phyloP scores from a whole-genome alignment of 176 grass and related monocot species.

The Aegilops bicornis region DNA sequence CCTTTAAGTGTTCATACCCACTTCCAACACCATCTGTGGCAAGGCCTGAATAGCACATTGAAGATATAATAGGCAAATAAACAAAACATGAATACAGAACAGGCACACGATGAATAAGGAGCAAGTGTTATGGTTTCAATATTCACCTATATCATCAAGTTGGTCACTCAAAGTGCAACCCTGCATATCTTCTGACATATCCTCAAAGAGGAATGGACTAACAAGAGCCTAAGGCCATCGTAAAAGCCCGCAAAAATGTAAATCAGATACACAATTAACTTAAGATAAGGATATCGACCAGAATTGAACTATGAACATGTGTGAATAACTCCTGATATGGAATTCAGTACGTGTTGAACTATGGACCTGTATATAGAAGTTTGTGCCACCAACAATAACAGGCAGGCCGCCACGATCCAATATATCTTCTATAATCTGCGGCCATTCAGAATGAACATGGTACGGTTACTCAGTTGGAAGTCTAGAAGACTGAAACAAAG shows the following conservation, averaged over 20 bases:
- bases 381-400: conserved; percentile 90
- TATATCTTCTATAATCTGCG: conserved; percentile 78
- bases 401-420: conserved; percentile 66
- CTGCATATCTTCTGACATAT: conserved; percentile 51
- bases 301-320: conserved; percentile 39
- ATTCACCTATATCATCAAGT: conserved; percentile 36
- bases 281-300: not conserved
- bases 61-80: not conserved
- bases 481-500: not conserved
- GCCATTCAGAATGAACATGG: conserved; percentile 14
- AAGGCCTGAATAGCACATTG: conserved; percentile 35
- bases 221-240: conserved; percentile 57
- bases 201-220: conserved; percentile 83
- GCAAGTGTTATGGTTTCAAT: not conserved
- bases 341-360: not conserved
- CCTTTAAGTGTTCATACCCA: conserved; percentile 57
- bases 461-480: not conserved
- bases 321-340: conserved; percentile 17
- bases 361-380: conserved; percentile 93
- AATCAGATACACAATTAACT: not conserved
- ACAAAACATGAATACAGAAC: not conserved
- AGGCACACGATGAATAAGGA: not conserved
- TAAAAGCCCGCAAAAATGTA: not conserved
- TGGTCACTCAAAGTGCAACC: conserved; percentile 18
- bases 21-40: conserved; percentile 32